Base-by-base conservation (phyloP, 2,329 filamentous ascomycete genomes). In the Diaporthe humulicola region DNA sequence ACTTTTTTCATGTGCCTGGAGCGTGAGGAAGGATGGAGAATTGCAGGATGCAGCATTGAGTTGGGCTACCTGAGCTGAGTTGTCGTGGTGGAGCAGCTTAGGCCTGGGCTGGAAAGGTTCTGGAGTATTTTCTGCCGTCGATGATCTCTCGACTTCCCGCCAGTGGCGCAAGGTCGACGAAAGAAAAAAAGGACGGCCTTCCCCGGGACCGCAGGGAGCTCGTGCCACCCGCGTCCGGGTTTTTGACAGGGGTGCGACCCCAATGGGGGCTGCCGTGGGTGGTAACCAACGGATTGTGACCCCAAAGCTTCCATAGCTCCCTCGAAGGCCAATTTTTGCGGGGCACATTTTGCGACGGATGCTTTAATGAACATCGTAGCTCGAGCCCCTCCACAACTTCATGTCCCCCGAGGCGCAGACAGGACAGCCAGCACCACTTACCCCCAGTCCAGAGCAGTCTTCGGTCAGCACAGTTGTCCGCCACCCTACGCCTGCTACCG, bases 101-200 rank as follows among this genome's bases (percentile, higher is more conserved):
- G 48, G 66, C 52, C 66, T 66, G 66, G 52, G 54, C 61, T 33
- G 36, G 50, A 19, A 22, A 52, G 19, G 12, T 30, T 57, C 45
- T 69, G n/a, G 42, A 69, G 60, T 36, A 45, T 19, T 52, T 50
- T 50, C 42, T 25, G 58, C 48, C 57, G 67, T 71, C 42, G 67
- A 74, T 76, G 74, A 74, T 67, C 45, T 73, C 54, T 60, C 28
- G 71, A 75, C 54, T 70, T 45, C n/a, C 22, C 22, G 48, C n/a
- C 48, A 28, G 64, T 69, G 64, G 64, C 64, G 64, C 30, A 69
- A 69, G 64, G 48, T 38, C 30, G n/a, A 28, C 19, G 15, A 9
- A 40, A 40, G 48, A 19, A 52, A 40, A 54, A 69, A 22, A 54
- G n/a, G 50, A 74, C 28, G 71, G 71, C n/a, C n/a, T n/a, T n/a